These are phyloP conservation scores for Durotheca rogersii DNA, from an alignment of 495 filamentous ascomycete genomes.

Conservation along the genomic window DNA sequence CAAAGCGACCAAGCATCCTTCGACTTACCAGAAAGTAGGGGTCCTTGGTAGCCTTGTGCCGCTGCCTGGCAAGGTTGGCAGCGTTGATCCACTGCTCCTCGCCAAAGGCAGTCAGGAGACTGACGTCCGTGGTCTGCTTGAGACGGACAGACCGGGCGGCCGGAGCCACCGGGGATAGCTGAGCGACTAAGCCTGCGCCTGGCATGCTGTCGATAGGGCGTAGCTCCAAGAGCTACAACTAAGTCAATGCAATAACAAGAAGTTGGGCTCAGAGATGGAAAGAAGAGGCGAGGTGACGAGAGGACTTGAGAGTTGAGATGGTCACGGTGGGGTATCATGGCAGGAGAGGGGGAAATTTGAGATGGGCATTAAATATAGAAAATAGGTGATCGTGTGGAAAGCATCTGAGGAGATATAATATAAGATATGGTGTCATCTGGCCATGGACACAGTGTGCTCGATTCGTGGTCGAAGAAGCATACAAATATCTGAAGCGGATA, in stretches of 20 bases:
- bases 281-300: neutral
- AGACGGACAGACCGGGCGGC: conserved; percentile 5
- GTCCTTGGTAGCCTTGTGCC: conserved; percentile 45
- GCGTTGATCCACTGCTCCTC: conserved; percentile 47
- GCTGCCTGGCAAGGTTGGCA: conserved; percentile 44
- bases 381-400: neutral
- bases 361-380: neutral
- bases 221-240: no score
- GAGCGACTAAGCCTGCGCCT: conserved; percentile 5
- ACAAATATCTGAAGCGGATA: no score
- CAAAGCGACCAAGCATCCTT: neutral
- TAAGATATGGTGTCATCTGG: neutral
- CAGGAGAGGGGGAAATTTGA: neutral
- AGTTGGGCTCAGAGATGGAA: neutral
- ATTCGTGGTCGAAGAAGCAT: no score
- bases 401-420: neutral
- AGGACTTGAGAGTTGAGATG: neutral
- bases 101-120: conserved; percentile 42
- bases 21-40: conserved; percentile 46
- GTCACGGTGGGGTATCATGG: conserved; percentile 24
- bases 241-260: no score
- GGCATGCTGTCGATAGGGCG: neutral
- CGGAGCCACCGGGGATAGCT: conserved; percentile 7
- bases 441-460: no score
- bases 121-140: conserved; percentile 41